Base-by-base conservation (phyloP, 2,329 filamentous ascomycete species). In the Pseudopithomyces maydicus region DNA sequence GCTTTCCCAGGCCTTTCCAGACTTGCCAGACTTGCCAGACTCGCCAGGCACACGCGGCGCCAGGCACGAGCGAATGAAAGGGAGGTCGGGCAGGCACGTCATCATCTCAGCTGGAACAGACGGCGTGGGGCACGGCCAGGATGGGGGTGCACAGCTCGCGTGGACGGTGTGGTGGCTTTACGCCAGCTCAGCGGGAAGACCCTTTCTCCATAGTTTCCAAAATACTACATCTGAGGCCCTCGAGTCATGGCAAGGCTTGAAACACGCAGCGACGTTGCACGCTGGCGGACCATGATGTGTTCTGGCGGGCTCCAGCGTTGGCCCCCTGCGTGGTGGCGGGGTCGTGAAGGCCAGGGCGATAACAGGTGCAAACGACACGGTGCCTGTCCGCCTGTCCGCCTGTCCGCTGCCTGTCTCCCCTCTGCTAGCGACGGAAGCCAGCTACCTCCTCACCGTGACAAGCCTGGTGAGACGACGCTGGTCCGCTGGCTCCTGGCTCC, bases 181-280 rank as follows among this genome's bases (percentile, higher is more conserved):
- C 22, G 22, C 50, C 26, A 39, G 43, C 32, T 19, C 11, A 15
- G 53, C 46, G 53, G 53, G 46, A 47, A 35, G 54, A 56, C 49
- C 48, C 54, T 53, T 56, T 41, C 47, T 41, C 47, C 47, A 39
- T 50, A 41, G 35, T 41, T 48, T 50, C 10, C 35, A 47, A 3
- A 20, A 29, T 43, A 23, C 22, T 43, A 23, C 22, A 19, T 17
- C 19, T 17, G 38, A 19, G 19, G 46, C 32, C 19, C n/a, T 32
- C 17, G 26, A 41, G 47, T 50, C 47, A 50, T 41, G 20, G 47
- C 12, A 20, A 20, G 10, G 47, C 35, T 12, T 41, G 35, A 50
- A 41, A 29, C 47, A 50, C 26, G 14, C 33, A 35, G 46, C 47
- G 47, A 29, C 47, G 47, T 50, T 50, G 35, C 35, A 11, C 41